Evolutionary conservation across 169 alveolate genomes (phyloP).

Genomic region (Fabrea salina): DNA sequence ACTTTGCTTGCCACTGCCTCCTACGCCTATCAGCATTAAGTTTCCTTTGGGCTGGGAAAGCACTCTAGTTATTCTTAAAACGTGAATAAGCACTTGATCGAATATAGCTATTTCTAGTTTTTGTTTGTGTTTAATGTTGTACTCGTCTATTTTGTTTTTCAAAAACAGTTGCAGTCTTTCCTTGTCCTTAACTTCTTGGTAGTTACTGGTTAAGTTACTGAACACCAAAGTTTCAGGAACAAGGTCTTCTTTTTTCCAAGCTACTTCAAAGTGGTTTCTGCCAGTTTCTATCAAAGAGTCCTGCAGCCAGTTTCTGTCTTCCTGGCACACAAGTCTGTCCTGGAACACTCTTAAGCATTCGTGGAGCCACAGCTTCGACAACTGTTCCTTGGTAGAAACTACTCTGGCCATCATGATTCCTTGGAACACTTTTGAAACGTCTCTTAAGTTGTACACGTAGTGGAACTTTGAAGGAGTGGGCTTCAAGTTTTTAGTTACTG

Average conservation of each 20-base stretch:
- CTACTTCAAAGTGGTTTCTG: conserved; percentile 52
- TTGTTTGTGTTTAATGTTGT: conserved; percentile 46
- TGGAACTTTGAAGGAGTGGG: conserved; percentile 91
- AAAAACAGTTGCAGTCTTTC: conserved; percentile 41
- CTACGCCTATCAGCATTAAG: conserved; percentile 83
- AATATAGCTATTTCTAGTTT: conserved; percentile 68
- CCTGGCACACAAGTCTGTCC: conserved; percentile 70
- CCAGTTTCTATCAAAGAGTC: conserved; percentile 47
- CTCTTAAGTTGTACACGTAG: conserved; percentile 90
- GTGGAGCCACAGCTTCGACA: conserved; percentile 82
- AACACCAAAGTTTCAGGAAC: conserved; percentile 59
- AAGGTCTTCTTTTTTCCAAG: conserved; percentile 45
- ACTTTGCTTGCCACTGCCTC: conserved; percentile 87
- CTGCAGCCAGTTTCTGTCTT: conserved; percentile 51
- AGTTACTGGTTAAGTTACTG: conserved; percentile 46
- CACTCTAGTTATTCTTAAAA: conserved; percentile 62
- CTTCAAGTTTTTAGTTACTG: conserved; percentile 73
- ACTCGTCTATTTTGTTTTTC: conserved; percentile 59
- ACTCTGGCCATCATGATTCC: conserved; percentile 76
- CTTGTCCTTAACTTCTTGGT: conserved; percentile 59
- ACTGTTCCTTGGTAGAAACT: conserved; percentile 44
- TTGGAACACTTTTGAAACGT: conserved; percentile 83
- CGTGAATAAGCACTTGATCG: conserved; percentile 70
- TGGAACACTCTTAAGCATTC: conserved; percentile 83
- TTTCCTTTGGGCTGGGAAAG: conserved; percentile 72